Evolutionary conservation across 371 early-diverging fungal species (phyloP), one percentile per base, ranked within the genome.

Genomic region (Lichtheimia ornata): DNA sequence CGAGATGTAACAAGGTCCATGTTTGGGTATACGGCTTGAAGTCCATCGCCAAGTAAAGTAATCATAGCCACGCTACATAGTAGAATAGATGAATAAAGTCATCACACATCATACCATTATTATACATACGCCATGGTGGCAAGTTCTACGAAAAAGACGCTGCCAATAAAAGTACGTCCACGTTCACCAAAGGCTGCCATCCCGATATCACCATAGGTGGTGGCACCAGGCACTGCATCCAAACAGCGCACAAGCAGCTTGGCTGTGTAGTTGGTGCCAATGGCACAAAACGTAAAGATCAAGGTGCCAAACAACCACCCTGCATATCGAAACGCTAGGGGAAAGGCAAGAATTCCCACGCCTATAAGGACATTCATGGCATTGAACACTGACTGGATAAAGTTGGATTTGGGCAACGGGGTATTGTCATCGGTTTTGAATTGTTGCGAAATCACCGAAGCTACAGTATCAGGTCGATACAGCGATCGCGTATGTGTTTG

Each of bases 201-300:
- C 15, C 86, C 90, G 55, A 87, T 77, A 66, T 90, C 90, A 13
- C 84, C 80, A 63, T 87, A 88, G 4, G 81, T 84, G 20, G 22
- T 49, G 9, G 64, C 58, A n/a, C 63, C 61, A 41, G 57, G 64
- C 40, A 56, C 58, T 22, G 53, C 70, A 43, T 69, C 69, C 28
- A 69, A 25, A 45, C 69, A 69, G 1, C 65, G 56, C 2, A 66
- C 80, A 11, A 88, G 71, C 12, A 87, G 24, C 57, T 76, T 83
- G 51, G 85, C 89, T 0, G 87, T 84, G 50, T 82, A 77, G 41
- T 73, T 72, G 9, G 84, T 81, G 17, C 76, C 61, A n/a, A 74
- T 13, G 3, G 77, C 64, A 62, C 79, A 86, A 22, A 78, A 58
- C 1, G 73, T 7, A 51, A 90, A 72, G 25, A 86, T 63, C 15